Base-by-base conservation (phyloP, 352 stramenopile species). In the Globisporangium viniferum region DNA sequence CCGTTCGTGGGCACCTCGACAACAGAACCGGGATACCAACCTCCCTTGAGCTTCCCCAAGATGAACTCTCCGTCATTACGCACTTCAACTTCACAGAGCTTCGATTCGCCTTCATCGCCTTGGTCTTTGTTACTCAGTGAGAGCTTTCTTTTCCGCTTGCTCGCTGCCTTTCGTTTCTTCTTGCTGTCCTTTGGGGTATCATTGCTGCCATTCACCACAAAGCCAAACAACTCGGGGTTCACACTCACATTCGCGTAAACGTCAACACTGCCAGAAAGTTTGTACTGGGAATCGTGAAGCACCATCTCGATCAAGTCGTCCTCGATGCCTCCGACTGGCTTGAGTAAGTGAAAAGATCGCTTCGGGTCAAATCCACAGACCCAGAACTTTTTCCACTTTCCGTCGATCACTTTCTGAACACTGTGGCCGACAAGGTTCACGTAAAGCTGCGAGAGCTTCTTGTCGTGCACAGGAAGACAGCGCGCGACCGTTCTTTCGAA, bases 251-350 rank as follows among this genome's bases (percentile, higher is more conserved):
- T 59, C 18, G 80, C 68, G 57, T 83, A 90, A 8, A 93, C 83
- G 2, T 82, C 72, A 10, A 93, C 71, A 5, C 60, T 72, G 41
- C 59, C 71, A 6, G 78, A 67, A 5, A 94, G 65, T 53, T 88
- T 91, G 72, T 81, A 94, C 65, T 91, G 82, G 6, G 83, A 87
- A 58, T 95, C 88, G 62, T 95, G 88, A 29, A 95, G 71, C 39
- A 93, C 80, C 63, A 89, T 76, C 59, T 95, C 88, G 20, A 74
- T 39, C 8, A 82, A 33, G 12, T 92, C 83, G 27, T 86, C 75
- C 0, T 76, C 64, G 6, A 59, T 54, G 51, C 71, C 80, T n/a
- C 74, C 72, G 6, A 88, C 61, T 18, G 84, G 67, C 62, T 86
- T 86, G 18, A 92, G 35, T 22, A 95, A 62, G 63, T 95, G 88